These are phyloP conservation scores for Cardiospermum halicacabum DNA, from an alignment of 345 rosid species.

Conservation along the genomic window DNA sequence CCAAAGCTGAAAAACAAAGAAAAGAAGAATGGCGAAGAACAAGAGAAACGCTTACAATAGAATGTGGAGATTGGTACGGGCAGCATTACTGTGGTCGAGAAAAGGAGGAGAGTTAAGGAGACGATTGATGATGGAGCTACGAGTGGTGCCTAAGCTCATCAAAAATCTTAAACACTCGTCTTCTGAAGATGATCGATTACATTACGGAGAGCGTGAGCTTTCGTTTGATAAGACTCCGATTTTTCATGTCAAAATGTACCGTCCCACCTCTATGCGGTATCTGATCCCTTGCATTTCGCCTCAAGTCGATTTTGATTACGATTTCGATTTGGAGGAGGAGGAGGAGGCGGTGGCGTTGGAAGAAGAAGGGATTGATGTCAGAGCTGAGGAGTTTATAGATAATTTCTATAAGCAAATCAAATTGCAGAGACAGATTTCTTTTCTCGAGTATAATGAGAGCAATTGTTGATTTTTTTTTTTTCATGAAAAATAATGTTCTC, in stretches of 20 bases:
- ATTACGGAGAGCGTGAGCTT: constrained; percentile 62
- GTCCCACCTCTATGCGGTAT: constrained; percentile 60
- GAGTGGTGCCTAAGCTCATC: constrained; percentile 48
- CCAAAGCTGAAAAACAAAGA: neutral
- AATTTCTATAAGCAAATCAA: constrained; percentile 67
- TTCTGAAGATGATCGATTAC: constrained; percentile 20
- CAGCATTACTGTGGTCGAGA: constrained; percentile 62
- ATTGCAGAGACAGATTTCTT: constrained; percentile 79
- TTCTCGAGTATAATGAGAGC: constrained; percentile 39
- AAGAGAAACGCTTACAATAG: constrained; percentile 16
- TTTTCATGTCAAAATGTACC: constrained; percentile 57
- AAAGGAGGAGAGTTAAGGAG: constrained; percentile 65
- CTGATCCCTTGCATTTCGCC: constrained; percentile 70
- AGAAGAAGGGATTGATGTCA: constrained; percentile 67
- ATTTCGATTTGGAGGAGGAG: constrained; percentile 30
- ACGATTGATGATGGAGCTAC: constrained; percentile 44
- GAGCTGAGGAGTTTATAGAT: constrained; percentile 87
- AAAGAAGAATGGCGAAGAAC: constrained; percentile 26
- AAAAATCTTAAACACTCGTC: constrained; percentile 32
- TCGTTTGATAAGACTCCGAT: constrained; percentile 84
- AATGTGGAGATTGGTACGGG: constrained; percentile 55
- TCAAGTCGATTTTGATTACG: constrained; percentile 48
- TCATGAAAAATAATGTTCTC: neutral
- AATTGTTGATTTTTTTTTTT: neutral
- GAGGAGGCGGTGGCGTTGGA: constrained; percentile 26